Conservation (phyloP, 345 rosid genomes). For the Eucalyptus erythrocorys region DNA sequence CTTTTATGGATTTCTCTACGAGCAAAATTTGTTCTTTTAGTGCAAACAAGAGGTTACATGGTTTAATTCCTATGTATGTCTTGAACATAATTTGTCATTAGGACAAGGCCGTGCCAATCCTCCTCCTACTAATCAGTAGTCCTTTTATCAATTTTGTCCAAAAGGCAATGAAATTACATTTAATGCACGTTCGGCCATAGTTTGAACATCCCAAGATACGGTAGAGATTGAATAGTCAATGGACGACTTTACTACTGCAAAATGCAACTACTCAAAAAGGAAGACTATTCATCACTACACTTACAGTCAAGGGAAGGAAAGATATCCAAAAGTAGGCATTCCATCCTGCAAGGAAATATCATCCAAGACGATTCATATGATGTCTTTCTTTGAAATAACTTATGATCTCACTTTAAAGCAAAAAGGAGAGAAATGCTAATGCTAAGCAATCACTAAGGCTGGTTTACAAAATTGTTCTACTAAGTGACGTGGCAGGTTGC, state of each 20-base stretch:
- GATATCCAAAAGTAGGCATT: conserved; percentile 72
- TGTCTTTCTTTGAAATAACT: background rate
- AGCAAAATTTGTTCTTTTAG: background rate
- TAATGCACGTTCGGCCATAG: background rate
- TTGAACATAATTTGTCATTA: background rate
- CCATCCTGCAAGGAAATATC: conserved; percentile 37
- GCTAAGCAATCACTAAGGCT: too few relatives aligned
- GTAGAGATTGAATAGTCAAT: background rate
- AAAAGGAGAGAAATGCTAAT: background rate
- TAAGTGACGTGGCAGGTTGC: too few relatives aligned
- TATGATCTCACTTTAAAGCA: background rate
- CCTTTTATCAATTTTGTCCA: background rate
- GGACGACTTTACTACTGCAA: background rate
- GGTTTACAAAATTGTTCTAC: too few relatives aligned
- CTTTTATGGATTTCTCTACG: background rate
- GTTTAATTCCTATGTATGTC: background rate
- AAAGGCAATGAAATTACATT: background rate
- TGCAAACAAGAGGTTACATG: background rate
- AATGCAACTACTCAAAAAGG: background rate
- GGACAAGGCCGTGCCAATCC: background rate
- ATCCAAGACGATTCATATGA: background rate
- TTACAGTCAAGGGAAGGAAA: conserved; percentile 63
- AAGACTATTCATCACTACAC: background rate
- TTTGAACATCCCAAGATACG: background rate
- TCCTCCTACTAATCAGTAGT: background rate